Conservation (phyloP, 441 rosid species). For the Erodium texanum region DNA sequence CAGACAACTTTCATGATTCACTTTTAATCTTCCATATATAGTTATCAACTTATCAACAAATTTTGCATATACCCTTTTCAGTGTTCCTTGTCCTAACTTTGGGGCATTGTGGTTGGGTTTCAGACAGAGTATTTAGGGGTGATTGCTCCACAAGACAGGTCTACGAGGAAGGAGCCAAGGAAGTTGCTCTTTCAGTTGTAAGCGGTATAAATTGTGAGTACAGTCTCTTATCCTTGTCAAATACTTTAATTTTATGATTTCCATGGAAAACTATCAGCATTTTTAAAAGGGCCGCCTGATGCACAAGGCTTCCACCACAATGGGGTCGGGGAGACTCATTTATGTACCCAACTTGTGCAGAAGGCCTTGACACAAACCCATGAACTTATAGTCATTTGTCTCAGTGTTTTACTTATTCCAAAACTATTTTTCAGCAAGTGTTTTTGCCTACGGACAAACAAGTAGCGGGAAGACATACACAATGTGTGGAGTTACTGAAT, state of each 20-base stretch:
- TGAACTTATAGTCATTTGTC: neutral
- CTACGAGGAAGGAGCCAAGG: conserved; percentile 70
- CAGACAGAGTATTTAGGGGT: conserved; percentile 65
- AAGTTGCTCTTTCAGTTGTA: conserved; percentile 69
- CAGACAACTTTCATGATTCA: neutral
- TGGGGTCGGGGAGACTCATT: neutral
- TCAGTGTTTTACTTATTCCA: neutral
- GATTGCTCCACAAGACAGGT: conserved; percentile 53
- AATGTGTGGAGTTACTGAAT: conserved; percentile 79
- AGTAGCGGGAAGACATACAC: conserved; percentile 75
- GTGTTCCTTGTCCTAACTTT: neutral
- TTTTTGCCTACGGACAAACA: conserved; percentile 98
- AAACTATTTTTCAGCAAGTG: conserved; percentile 59
- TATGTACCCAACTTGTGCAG: neutral
- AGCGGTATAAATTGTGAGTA: conserved; percentile 73
- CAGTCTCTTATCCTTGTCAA: conserved; percentile 9
- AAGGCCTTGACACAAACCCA: neutral
- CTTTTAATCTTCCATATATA: neutral
- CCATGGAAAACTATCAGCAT: neutral
- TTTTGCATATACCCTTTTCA: neutral
- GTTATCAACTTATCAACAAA: conserved; percentile 9
- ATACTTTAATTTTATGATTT: neutral
- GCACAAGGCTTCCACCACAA: neutral
- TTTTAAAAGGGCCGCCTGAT: neutral
- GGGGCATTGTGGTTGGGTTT: conserved; percentile 18